A percentile compares a stretch with the other conserved stretches of the same genome.
Conservation (phyloP, 768 basidiomycete genomes). For the Termitomyces heimii region DNA sequence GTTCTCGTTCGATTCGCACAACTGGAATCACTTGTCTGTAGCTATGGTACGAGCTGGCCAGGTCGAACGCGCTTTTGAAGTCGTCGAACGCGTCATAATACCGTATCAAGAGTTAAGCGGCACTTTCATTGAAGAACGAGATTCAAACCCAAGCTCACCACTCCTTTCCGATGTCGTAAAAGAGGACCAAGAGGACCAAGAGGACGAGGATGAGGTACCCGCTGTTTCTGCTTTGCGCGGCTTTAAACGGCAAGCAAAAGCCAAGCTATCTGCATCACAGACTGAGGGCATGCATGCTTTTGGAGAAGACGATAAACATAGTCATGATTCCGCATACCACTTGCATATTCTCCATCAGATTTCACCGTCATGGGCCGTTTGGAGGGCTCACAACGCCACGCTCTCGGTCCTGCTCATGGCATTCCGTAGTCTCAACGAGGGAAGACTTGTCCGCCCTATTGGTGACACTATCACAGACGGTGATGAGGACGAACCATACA, state of each 20-base stretch:
- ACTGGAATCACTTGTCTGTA: constrained; percentile 84
- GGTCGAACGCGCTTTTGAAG: constrained; percentile 75
- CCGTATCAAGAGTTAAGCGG: constrained; percentile 38
- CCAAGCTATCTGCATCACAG: constrained; percentile 11
- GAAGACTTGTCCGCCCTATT: constrained; percentile 41
- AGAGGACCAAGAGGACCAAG: not conserved
- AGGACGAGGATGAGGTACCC: constrained; percentile 15
- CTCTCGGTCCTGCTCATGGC: constrained; percentile 42
- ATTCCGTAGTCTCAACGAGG: constrained; percentile 42
- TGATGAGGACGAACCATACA: constrained; percentile 18
- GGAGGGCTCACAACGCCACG: constrained; percentile 55
- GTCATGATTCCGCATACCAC: constrained; percentile 49
- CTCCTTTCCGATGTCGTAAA: constrained; percentile 29
- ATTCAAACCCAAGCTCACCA: constrained; percentile 30
- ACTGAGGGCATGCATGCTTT: constrained; percentile 11
- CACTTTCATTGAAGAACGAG: constrained; percentile 18
- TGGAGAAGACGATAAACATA: constrained; percentile 11
- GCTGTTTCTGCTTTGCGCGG: constrained; percentile 24
- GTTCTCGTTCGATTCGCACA: constrained; percentile 79
- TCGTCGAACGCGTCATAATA: constrained; percentile 73
- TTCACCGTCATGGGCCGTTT: constrained; percentile 57
- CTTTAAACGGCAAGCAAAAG: constrained; percentile 16
- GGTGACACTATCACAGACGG: constrained; percentile 16
- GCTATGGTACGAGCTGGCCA: constrained; percentile 78
- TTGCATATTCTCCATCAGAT: constrained; percentile 58